Percentiles rank a stretch among this genome's conserved stretches.
phyloP scores from a whole-genome alignment of 805 yeast genomes.

The Vanderwaltozyma verrucispora region DNA sequence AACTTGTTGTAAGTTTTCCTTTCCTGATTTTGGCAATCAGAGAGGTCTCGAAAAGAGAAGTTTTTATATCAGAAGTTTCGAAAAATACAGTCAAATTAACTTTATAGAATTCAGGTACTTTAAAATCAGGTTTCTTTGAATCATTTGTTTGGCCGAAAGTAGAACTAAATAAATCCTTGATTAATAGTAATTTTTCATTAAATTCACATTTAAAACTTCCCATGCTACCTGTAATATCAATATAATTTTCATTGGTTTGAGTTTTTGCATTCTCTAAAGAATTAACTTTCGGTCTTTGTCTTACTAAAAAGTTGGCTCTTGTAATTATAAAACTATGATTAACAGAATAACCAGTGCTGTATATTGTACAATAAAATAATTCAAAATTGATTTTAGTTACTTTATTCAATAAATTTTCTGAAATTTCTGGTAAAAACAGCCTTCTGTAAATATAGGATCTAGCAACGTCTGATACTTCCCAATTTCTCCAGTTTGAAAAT shows the following conservation, averaged over 20 bases:
- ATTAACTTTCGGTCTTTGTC: slow-evolving; percentile 6
- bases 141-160: too few relatives aligned
- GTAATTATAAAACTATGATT: slow-evolving; percentile 20
- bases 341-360: slow-evolving; percentile 15
- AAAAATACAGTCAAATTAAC: slow-evolving; percentile 12
- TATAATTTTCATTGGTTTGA: slow-evolving; percentile 8
- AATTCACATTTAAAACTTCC: slow-evolving; percentile 21
- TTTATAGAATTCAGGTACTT: slow-evolving; percentile 5
- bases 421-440: slow-evolving; percentile 33
- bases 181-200: slow-evolving; percentile 13
- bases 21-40: slow-evolving; percentile 7
- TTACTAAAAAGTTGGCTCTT: slow-evolving; percentile 11
- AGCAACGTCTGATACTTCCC: slow-evolving; percentile 73
- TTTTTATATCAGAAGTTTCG: slow-evolving; percentile 14
- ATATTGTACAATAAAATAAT: slow-evolving; percentile 19
- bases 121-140: background rate
- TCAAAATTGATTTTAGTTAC: slow-evolving; percentile 11
- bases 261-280: slow-evolving; percentile 5
- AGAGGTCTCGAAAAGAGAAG: slow-evolving; percentile 10
- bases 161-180: slow-evolving; percentile 7
- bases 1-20: slow-evolving; percentile 13
- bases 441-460: slow-evolving; percentile 43
- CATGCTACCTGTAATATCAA: slow-evolving; percentile 15
- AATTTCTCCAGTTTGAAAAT: slow-evolving; percentile 75
- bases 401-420: slow-evolving; percentile 6